Evolutionary conservation across 1,284 basidiomycete species (phyloP), one percentile per base, ranked within the genome.

Genomic region (Puccinia horiana): DNA sequence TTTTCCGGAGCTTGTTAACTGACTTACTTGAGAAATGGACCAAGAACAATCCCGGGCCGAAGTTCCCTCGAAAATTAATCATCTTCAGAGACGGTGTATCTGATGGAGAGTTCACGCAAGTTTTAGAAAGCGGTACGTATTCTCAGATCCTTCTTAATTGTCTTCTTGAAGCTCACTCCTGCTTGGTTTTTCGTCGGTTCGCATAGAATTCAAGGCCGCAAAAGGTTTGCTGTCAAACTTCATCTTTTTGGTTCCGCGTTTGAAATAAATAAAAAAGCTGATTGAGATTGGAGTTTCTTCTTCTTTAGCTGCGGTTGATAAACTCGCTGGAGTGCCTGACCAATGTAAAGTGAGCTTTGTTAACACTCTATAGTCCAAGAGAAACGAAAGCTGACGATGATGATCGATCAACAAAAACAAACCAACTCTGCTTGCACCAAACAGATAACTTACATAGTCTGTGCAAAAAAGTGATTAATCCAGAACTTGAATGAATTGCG

Each of bases 21-120:
- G 35, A 74, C 5, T 35, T 74, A 11, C 79, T 81, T 16, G n/a
- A 52, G 32, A 73, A 73, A 61, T 81, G 79, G 79, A 54, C 32
- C 11, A 49, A 44, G 23, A 52, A 35, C 20, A 70, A 63, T 37
- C 49, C 79, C 6, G 65, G 11, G 23, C 52, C 26, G 3, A 49
- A 58, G 26, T 81, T 44, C 32, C 79, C 79, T 5, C 42, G 58
- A 14, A 81, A 29, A 49, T 40, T 81, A 54, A 73, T 81, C 26
- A 73, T 81, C 14, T 81, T 81, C 61, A 58, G 79, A 49, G 79
- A 81, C 52, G 79, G 79, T 29, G 70, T 81, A 16, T 81, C 79
- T 6, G 79, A 81, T 42, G 79, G 79, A 32, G 79, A 81, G 37
- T 81, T 81, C 37, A 54, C 26, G 26, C 69, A 73, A 44, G 79